A percentile compares a stretch with the other conserved stretches of the same genome.
Conservation (phyloP, 306 rosid species). For the Prunus mongolica region DNA sequence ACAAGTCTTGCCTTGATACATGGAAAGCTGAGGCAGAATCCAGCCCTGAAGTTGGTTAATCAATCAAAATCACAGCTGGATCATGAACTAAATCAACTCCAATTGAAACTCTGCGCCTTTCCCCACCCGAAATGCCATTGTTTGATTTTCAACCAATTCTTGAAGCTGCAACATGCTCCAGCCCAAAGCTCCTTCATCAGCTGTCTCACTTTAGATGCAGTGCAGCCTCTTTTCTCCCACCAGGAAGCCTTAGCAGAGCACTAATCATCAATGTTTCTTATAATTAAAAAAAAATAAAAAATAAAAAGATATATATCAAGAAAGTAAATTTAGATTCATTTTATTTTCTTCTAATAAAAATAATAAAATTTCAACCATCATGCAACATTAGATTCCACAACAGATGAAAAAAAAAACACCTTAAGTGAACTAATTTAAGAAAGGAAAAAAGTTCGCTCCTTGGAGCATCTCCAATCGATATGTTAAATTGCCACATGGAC, state of each 20-base stretch:
- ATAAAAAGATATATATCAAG: no score
- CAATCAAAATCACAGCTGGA: slow-evolving; percentile 81
- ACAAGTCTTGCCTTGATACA: slow-evolving; percentile 74
- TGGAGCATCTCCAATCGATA: no score
- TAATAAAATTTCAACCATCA: no score
- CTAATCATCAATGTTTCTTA: slow-evolving; percentile 83
- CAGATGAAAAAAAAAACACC: no score
- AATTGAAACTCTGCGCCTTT: slow-evolving; percentile 85
- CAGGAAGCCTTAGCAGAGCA: slow-evolving; percentile 72
- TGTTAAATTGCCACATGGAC: no score
- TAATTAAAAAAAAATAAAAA: no score
- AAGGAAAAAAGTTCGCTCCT: no score
- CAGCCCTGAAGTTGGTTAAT: slow-evolving; percentile 95
- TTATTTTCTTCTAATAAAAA: no score
- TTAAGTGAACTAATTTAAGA: no score
- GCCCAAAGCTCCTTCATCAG: slow-evolving; percentile 75
- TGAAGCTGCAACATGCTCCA: slow-evolving; percentile 69
- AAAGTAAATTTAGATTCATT: no score
- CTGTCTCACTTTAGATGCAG: slow-evolving; percentile 42
- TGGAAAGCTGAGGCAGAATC: slow-evolving; percentile 93
- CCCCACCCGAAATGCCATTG: slow-evolving; percentile 75
- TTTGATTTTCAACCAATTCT: slow-evolving; percentile 64
- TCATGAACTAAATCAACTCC: slow-evolving; percentile 94
- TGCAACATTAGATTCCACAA: no score
- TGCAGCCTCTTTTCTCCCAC: slow-evolving; percentile 48